Percentiles rank a stretch among this genome's conserved stretches.
Conservation (phyloP, 768 basidiomycete species). For the Kwoniella dejecticola region DNA sequence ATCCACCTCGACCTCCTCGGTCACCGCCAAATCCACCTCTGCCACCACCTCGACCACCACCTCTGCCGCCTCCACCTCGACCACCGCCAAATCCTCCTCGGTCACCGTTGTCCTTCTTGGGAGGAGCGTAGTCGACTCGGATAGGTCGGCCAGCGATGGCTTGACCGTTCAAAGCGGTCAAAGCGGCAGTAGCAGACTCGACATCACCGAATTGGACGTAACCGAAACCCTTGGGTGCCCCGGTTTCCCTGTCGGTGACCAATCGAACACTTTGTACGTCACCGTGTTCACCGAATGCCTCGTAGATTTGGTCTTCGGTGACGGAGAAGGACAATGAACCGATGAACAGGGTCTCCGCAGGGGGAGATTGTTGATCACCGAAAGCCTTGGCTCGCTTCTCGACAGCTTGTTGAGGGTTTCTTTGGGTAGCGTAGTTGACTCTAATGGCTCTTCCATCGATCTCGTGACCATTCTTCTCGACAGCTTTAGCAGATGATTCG, state of each 20-base stretch:
- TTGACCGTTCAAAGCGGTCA: constrained; percentile 66
- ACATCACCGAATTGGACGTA: constrained; percentile 91
- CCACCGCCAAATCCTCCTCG: constrained; percentile 45
- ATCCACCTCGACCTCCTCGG: constrained; percentile 39
- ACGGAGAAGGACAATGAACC: constrained; percentile 83
- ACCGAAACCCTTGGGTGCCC: constrained; percentile 89
- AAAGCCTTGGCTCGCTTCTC: constrained; percentile 77
- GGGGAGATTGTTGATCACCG: constrained; percentile 67
- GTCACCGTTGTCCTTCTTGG: constrained; percentile 55
- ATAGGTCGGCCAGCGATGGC: constrained; percentile 80
- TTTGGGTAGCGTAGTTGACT: constrained; percentile 74
- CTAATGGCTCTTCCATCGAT: constrained; percentile 89
- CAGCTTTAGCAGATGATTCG: constrained; percentile 69
- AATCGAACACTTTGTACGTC: constrained; percentile 81
- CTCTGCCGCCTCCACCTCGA: constrained; percentile 50
- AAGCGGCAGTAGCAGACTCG: constrained; percentile 77
- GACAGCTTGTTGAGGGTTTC: constrained; percentile 61
- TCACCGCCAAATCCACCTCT: constrained; percentile 29
- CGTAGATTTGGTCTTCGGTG: constrained; percentile 83
- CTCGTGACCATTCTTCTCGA: constrained; percentile 73
- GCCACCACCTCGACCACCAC: constrained; percentile 27
- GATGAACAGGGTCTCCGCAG: constrained; percentile 79
- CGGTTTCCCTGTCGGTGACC: constrained; percentile 89
- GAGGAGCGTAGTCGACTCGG: constrained; percentile 66
- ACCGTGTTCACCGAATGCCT: constrained; percentile 84